Evolutionary conservation across 1,139 yeast species (phyloP), one percentile per base, ranked within the genome.

Genomic region (Yamadazyma songkhlaensis): DNA sequence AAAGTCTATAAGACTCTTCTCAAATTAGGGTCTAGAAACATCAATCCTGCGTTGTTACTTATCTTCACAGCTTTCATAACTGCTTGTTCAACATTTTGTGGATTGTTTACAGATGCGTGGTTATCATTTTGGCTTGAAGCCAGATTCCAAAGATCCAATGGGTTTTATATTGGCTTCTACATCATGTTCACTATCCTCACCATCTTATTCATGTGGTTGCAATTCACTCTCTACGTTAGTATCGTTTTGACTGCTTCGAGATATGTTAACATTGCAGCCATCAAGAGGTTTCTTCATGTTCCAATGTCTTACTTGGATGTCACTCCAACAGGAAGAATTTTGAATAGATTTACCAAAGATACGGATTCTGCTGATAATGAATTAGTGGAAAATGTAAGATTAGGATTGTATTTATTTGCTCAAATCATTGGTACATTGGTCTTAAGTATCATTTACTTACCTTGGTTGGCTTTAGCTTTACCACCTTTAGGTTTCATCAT

Each of bases 331-430:
- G 85, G 84, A 13, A 63, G 82, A 54, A 73, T 78, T 21, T 53
- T 78, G 51, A 77, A 78, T 51, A 62, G 84, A 46, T 77, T 78
- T 49, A 83, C 95, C 1, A 87, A 85, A 52, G 96, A 88, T 58
- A 83, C 94, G 0, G 95, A 87, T 54, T 81, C 82, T 25, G 63
- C 87, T 50, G 96, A 88, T 56, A 84, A 84, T 53, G 88, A 83
- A 51, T 65, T 81, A 39, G 76, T 81, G 30, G 84, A 79, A 46
- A 80, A 77, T 53, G 47, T 77, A 34, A 68, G 85, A 51, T 53
- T 79, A 42, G 60, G 77, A 39, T 49, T 74, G 32, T 73, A 69
- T 40, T 71, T 81, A 1, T 50, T 74, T 23, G 71, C 81, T 24
- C 72, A 72, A 41, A 74, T 84, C 37, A 46, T 77, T 35, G 89